Conservation (phyloP, 2,329 filamentous ascomycete genomes). For the Fusarium odoratissimum region DNA sequence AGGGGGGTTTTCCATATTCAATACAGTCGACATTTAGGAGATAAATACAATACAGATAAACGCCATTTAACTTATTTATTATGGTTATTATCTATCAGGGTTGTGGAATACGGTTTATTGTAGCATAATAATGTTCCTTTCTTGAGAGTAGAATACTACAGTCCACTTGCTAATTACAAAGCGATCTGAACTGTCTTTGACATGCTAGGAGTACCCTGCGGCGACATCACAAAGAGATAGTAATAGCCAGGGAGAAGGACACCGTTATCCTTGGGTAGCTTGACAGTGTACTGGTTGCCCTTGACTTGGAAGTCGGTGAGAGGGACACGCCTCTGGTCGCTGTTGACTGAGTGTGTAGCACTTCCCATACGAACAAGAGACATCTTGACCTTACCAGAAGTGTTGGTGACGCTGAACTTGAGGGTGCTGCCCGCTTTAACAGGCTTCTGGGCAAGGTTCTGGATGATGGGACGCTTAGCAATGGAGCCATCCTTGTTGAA, state of each 20-base stretch:
- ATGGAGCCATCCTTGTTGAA: slow-evolving; percentile 56
- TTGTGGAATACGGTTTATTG: accelerated
- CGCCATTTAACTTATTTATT: no score
- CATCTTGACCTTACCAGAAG: slow-evolving; percentile 45
- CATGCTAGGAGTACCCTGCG: slow-evolving; percentile 22
- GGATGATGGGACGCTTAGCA: slow-evolving; percentile 47
- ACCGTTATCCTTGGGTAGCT: slow-evolving; percentile 60
- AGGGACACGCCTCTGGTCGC: slow-evolving; percentile 66
- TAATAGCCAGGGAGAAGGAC: slow-evolving; percentile 65
- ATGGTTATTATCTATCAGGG: accelerated
- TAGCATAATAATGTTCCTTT: accelerated
- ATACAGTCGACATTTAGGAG: no score
- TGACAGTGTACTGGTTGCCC: slow-evolving; percentile 51
- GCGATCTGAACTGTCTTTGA: slow-evolving; percentile 27
- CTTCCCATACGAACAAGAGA: slow-evolving; percentile 61
- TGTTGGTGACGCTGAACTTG: slow-evolving; percentile 38
- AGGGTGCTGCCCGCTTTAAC: slow-evolving; percentile 37
- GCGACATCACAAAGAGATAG: slow-evolving; percentile 59
- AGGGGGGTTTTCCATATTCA: no score
- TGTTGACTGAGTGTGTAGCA: slow-evolving; percentile 67
- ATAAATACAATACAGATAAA: no score
- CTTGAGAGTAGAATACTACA: no score
- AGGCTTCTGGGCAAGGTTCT: slow-evolving; percentile 4
- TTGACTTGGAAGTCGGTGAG: slow-evolving; percentile 47
- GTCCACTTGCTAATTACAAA: background rate